A percentile compares a stretch with the other conserved stretches of the same genome.
These are phyloP conservation scores for Mytilinidion resinicola DNA, from an alignment of 495 filamentous ascomycete species.

Conservation along the genomic window DNA sequence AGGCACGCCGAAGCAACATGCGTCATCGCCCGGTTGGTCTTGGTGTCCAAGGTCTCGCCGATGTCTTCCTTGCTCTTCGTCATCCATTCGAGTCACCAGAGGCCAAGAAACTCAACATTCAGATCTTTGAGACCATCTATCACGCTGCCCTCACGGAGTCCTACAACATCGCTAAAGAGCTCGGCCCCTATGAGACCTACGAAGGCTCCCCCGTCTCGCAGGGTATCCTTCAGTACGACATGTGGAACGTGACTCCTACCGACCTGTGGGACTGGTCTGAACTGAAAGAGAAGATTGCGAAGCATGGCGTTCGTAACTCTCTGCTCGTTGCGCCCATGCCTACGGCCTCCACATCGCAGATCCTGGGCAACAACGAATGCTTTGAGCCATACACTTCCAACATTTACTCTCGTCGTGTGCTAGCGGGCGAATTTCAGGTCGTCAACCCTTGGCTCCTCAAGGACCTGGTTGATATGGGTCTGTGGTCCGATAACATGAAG, in stretches of 20 bases:
- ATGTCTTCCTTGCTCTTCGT: slow-evolving; percentile 94
- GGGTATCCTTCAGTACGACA: slow-evolving; percentile 95
- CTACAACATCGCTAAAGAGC: slow-evolving; percentile 70
- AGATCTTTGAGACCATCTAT: slow-evolving; percentile 99
- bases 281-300: slow-evolving; percentile 82
- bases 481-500: slow-evolving; percentile 99
- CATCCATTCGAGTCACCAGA: slow-evolving; percentile 94
- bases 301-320: slow-evolving; percentile 90
- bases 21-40: slow-evolving; percentile 91
- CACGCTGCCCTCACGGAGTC: slow-evolving; percentile 90
- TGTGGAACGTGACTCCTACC: slow-evolving; percentile 92
- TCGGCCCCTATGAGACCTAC: slow-evolving; percentile 83
- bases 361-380: slow-evolving; percentile 97
- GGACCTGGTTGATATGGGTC: slow-evolving; percentile 93
- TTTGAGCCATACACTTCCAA: slow-evolving; percentile 99
- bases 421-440: slow-evolving; percentile 98
- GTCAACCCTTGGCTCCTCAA: slow-evolving; percentile 99
- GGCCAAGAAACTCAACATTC: slow-evolving; percentile 87
- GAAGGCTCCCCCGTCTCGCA: slow-evolving; percentile 90
- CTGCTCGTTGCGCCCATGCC: slow-evolving; percentile 96
- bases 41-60: slow-evolving; percentile 97
- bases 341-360: slow-evolving; percentile 92
- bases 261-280: slow-evolving; percentile 94
- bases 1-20: slow-evolving; percentile 92
- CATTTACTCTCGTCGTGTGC: slow-evolving; percentile 96